Percentiles rank a stretch among this genome's conserved stretches.
These are phyloP conservation scores for Larix sibirica DNA, from an alignment of 83 land plant genomes.

Conservation along the genomic window DNA sequence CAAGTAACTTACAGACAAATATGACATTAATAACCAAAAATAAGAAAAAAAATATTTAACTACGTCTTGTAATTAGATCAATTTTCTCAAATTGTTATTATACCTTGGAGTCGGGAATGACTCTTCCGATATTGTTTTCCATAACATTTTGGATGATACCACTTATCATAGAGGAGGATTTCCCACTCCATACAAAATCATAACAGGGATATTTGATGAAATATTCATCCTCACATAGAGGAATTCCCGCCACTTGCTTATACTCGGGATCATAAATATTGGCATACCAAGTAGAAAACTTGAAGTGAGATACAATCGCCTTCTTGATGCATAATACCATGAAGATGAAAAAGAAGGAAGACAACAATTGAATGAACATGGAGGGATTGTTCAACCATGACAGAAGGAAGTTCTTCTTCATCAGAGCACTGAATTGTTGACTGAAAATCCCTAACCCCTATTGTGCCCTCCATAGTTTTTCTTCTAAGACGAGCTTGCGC, in stretches of 20 bases:
- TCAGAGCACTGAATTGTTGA: slow-evolving; percentile 72
- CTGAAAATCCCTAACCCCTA: slow-evolving; percentile 47
- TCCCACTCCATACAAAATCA: slow-evolving; percentile 84
- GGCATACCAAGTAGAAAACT: slow-evolving; percentile 38
- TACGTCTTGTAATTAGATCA: neutral
- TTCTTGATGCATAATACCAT: slow-evolving; percentile 77
- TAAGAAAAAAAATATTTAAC: neutral
- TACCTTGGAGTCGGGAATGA: slow-evolving; percentile 73
- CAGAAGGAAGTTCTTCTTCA: slow-evolving; percentile 66
- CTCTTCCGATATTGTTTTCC: slow-evolving; percentile 73
- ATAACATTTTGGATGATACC: slow-evolving; percentile 46
- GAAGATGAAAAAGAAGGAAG: slow-evolving; percentile 89
- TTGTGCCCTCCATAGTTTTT: neutral
- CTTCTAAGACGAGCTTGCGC: no score
- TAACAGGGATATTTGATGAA: slow-evolving; percentile 59
- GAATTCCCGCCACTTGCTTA: slow-evolving; percentile 44
- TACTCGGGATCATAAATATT: slow-evolving; percentile 52
- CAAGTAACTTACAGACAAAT: no score
- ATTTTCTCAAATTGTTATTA: neutral
- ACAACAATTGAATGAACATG: slow-evolving; percentile 71
- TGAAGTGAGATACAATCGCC: slow-evolving; percentile 37
- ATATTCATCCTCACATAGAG: slow-evolving; percentile 75
- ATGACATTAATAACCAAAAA: no score
- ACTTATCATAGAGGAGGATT: slow-evolving; percentile 28
- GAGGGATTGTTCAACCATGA: slow-evolving; percentile 67